Percentiles rank a stretch among this genome's conserved stretches.
Conservation (phyloP, 768 basidiomycete species). For the Amanita pallidorosea region DNA sequence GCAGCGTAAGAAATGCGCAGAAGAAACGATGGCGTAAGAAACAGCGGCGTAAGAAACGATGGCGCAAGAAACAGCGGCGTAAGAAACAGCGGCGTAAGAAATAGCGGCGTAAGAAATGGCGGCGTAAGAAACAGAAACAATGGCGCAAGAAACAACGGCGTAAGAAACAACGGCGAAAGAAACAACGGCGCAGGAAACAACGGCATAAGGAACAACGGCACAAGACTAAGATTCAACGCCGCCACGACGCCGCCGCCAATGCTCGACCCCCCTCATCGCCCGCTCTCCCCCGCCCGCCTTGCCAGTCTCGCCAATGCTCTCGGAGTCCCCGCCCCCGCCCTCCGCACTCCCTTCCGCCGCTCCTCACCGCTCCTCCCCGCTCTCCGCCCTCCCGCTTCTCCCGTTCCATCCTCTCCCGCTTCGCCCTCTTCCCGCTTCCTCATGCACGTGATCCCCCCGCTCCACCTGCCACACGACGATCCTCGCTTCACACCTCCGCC, state of each 20-base stretch:
- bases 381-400: constrained; percentile 23
- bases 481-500: constrained; percentile 42
- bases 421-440: constrained; percentile 50
- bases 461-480: constrained; percentile 49
- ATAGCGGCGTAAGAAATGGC: too few species aligned
- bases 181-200: too few species aligned
- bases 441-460: constrained; percentile 77
- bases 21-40: constrained; percentile 1
- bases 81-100: too few species aligned
- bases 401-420: constrained; percentile 39
- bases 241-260: constrained; percentile 19
- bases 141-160: too few species aligned
- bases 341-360: constrained; percentile 19
- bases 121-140: too few species aligned
- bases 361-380: constrained; percentile 14
- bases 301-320: constrained; percentile 82
- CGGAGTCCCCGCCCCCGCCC: constrained; percentile 64
- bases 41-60: constrained; percentile 11
- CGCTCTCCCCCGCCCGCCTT: constrained; percentile 65
- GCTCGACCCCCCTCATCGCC: constrained; percentile 57
- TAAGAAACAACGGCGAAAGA: too few species aligned
- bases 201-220: too few species aligned
- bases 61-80: constrained; percentile 14
- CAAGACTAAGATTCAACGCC: not conserved
- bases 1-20: constrained; percentile 11